phyloP scores from a whole-genome alignment of 306 rosid species.

The Fragaria iinumae region DNA sequence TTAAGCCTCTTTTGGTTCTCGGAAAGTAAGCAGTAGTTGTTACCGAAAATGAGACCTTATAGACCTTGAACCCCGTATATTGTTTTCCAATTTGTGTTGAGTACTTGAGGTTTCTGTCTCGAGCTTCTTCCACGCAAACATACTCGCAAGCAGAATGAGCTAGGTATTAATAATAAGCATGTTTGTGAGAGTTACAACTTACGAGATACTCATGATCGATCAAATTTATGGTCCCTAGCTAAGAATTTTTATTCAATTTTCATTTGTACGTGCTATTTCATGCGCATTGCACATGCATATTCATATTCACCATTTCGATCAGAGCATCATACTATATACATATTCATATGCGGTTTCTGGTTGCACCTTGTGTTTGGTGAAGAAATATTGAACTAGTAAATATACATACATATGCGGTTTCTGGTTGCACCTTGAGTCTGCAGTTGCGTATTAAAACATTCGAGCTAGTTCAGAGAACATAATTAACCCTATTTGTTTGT shows the following conservation, averaged over 20 bases:
- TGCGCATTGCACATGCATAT: constrained; percentile 5
- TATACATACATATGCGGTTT: not conserved
- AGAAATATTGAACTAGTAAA: not conserved
- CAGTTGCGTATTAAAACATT: not conserved
- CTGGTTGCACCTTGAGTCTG: not conserved
- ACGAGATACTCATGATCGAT: constrained; percentile 10
- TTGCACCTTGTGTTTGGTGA: not conserved
- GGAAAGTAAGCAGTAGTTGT: no score
- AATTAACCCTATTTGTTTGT: not conserved
- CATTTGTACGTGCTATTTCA: constrained; percentile 15
- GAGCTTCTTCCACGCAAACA: no score
- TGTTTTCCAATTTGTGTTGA: no score
- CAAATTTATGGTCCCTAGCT: constrained; percentile 1
- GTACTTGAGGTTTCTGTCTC: no score
- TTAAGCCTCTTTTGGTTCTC: no score
- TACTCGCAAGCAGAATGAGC: no score
- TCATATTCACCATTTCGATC: not conserved
- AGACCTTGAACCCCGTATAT: no score
- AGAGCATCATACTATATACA: not conserved
- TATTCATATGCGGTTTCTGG: not conserved
- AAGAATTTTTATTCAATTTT: not conserved
- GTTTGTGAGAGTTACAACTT: constrained; percentile 7
- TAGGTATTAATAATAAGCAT: not conserved
- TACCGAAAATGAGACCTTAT: no score
- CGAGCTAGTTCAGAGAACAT: constrained; percentile 10